A percentile compares a stretch with the other conserved stretches of the same genome.
phyloP scores from a whole-genome alignment of 495 filamentous ascomycete species.

The Trypethelium eluteriae region DNA sequence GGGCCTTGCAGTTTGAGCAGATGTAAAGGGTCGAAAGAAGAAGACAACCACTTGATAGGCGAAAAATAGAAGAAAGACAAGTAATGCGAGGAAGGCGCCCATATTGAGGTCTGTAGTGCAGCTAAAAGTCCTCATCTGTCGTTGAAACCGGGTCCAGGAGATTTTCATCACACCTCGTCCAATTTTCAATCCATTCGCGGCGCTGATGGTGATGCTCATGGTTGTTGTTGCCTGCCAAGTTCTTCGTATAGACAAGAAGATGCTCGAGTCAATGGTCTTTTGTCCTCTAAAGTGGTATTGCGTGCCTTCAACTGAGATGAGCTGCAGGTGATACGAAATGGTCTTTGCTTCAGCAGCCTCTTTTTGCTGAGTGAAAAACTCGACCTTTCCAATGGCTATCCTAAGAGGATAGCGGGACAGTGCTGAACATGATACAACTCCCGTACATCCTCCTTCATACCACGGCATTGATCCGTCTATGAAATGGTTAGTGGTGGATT shows the following conservation, averaged over 20 bases:
- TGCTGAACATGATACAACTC: conserved; percentile 2
- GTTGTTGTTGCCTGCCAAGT: conserved; percentile 6
- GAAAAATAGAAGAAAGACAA: neutral
- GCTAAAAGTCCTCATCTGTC: conserved; percentile 5
- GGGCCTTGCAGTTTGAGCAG: neutral
- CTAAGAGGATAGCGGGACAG: conserved; percentile 1
- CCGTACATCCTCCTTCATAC: neutral
- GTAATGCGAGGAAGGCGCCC: conserved; percentile 2
- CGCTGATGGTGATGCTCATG: neutral
- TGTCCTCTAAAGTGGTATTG: conserved; percentile 4
- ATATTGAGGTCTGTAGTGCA: neutral
- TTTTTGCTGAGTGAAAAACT: neutral
- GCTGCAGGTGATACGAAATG: neutral
- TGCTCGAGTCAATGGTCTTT: conserved; percentile 8
- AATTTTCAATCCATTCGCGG: neutral
- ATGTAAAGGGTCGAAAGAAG: neutral
- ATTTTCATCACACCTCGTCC: neutral
- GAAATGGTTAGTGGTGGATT: neutral
- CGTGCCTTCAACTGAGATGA: conserved; percentile 6
- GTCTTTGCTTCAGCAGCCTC: conserved; percentile 1
- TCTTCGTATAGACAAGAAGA: conserved; percentile 1
- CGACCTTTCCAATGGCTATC: neutral
- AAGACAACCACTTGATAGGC: neutral
- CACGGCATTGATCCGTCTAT: neutral
- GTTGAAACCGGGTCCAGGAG: conserved; percentile 3